A percentile compares a stretch with the other conserved stretches of the same genome.
phyloP scores from a whole-genome alignment of 345 rosid genomes.

The Gossypium stocksii region DNA sequence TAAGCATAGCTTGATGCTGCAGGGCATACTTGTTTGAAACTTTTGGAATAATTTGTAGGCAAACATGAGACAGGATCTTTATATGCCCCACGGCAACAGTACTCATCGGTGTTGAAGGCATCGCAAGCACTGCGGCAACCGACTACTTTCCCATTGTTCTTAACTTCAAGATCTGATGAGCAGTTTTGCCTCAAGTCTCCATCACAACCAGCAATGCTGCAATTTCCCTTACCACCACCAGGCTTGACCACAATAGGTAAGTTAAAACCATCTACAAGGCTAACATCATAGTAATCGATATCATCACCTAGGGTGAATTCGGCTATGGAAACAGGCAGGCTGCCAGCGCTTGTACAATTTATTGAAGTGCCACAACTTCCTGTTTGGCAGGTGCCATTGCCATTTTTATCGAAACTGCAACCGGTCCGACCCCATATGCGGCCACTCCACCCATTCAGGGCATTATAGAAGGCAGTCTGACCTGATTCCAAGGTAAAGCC shows the following conservation, averaged over 20 bases:
- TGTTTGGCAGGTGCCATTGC: constrained; percentile 41
- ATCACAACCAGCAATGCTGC: constrained; percentile 54
- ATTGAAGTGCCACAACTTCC: constrained; percentile 44
- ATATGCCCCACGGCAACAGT: constrained; percentile 51
- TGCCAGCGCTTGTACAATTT: constrained; percentile 44
- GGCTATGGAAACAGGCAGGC: constrained; percentile 43
- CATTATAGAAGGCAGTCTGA: constrained; percentile 33
- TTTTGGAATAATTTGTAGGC: constrained; percentile 51
- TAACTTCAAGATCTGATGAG: constrained; percentile 36
- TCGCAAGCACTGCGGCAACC: constrained; percentile 61
- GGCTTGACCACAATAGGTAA: constrained; percentile 42
- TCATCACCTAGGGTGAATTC: constrained; percentile 43
- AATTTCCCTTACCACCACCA: constrained; percentile 39
- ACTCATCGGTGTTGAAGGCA: constrained; percentile 45
- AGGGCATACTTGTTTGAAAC: constrained; percentile 55
- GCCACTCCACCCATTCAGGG: constrained; percentile 43
- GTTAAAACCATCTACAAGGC: constrained; percentile 64
- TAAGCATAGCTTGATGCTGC: constrained; percentile 57
- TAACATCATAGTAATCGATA: constrained; percentile 48
- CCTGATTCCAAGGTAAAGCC: constrained; percentile 41
- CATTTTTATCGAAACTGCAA: constrained; percentile 38
- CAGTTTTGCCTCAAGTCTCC: constrained; percentile 46
- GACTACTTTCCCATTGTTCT: constrained; percentile 34
- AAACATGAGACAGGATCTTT: constrained; percentile 32
- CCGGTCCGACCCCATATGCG: constrained; percentile 65